These are phyloP conservation scores for Fraxinus dipetala DNA, from an alignment of 305 asterid species.

Conservation along the genomic window DNA sequence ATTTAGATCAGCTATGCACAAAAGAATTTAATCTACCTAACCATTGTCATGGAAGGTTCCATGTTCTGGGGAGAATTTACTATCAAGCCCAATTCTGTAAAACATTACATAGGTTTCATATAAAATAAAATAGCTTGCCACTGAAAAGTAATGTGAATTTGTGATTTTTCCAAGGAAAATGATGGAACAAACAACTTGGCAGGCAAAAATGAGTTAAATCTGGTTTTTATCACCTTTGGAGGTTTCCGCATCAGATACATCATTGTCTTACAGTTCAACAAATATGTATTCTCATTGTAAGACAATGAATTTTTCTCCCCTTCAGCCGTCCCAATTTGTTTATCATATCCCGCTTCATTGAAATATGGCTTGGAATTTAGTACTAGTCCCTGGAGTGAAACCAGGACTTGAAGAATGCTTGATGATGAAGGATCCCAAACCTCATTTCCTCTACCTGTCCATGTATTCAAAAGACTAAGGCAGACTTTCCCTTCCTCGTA, in stretches of 20 bases:
- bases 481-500: conserved; percentile 97
- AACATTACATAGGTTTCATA: background rate
- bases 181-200: conserved; percentile 6
- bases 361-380: conserved; percentile 88
- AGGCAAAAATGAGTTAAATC: conserved; percentile 13
- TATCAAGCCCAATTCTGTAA: background rate
- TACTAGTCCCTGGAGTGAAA: conserved; percentile 94
- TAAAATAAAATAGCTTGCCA: background rate
- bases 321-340: conserved; percentile 93
- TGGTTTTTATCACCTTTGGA: conserved; percentile 65
- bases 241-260: conserved; percentile 82
- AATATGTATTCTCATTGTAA: conserved; percentile 85
- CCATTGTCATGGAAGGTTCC: background rate
- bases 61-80: background rate
- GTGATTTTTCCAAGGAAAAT: background rate
- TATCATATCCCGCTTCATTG: conserved; percentile 95
- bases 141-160: background rate
- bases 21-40: background rate
- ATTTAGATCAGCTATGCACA: background rate
- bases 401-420: conserved; percentile 94
- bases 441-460: conserved; percentile 97
- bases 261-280: conserved; percentile 92
- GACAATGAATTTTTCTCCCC: conserved; percentile 92
- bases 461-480: conserved; percentile 89
- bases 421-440: conserved; percentile 96